Conservation (phyloP, 495 filamentous ascomycete genomes). For the Penicillium macrosclerotiorum region DNA sequence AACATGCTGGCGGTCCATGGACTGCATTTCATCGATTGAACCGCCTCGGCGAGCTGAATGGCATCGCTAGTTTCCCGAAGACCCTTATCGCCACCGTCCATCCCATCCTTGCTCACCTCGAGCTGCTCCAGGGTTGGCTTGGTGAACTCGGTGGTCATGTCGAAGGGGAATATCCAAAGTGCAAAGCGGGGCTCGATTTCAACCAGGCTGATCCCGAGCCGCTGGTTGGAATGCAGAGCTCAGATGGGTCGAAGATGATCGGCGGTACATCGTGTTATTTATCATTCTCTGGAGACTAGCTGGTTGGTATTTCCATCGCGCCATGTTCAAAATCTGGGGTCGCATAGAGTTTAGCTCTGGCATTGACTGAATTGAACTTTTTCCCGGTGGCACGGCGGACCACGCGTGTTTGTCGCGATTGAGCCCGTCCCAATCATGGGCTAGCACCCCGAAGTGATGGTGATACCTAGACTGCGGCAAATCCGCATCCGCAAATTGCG, state of each 20-base stretch:
- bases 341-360: background rate
- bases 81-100: background rate
- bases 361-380: background rate
- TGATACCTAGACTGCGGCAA: no score
- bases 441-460: no score
- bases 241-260: conserved; percentile 1
- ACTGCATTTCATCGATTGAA: conserved; percentile 12
- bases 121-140: conserved; percentile 5
- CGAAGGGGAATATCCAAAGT: background rate
- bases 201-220: background rate
- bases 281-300: background rate
- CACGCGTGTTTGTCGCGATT: background rate
- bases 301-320: background rate
- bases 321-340: conserved; percentile 3
- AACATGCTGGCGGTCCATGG: conserved; percentile 21
- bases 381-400: conserved; percentile 8
- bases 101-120: conserved; percentile 4
- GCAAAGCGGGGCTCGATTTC: no score
- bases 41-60: conserved; percentile 7
- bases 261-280: conserved; percentile 8
- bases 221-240: conserved; percentile 1
- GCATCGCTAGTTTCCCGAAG: conserved; percentile 7
- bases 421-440: background rate
- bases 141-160: background rate
- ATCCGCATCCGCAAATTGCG: no score